Base-by-base conservation (phyloP, 1,284 basidiomycete genomes). In the Ceratobasidium sp. region DNA sequence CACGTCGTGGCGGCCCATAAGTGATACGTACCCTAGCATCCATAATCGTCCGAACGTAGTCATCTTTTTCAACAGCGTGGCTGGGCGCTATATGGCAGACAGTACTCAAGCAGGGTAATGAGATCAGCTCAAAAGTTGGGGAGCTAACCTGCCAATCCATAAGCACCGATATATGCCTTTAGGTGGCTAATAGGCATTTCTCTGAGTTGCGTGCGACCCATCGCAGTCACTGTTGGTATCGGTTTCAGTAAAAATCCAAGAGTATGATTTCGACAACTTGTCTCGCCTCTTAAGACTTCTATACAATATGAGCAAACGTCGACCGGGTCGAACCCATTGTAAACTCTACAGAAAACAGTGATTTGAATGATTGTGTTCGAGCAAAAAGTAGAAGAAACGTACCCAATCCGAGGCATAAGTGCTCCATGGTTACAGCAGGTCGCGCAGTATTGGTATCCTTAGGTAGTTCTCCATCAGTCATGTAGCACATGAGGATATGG, bases 241-340 rank as follows among this genome's bases (percentile, higher is more conserved):
- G 5, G 6, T 36, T 36, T 54, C 15, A 53, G 50, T 53, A 44
- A 24, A 36, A 33, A 15, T 9, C 29, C 5, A 59, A 11, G 56
- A 31, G 11, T n/a, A 41, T 41, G 11, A 41, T 41, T 11, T 41
- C 17, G 11, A 41, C 33, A 44, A 17, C 45, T 51, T 6, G 27
- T n/a, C 60, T 8, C 50, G 56, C 65, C 65, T 67, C 50, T 67
- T 36, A 67, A 24, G 3, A 67, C 65, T 45, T 67, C 65, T 22
- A 67, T 67, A 27, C 65, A 67, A 27, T 67, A 67, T 11, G 65
- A 67, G 45, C 65, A 67, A 11, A 67, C 65, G 51, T 67, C 65
- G 17, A 56, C 65, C 17, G 65, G 65, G 51, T 67, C 65, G 45
- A 67, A 67, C 33, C 65, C 65, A 27, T 67, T 67, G 24, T 67